Base-by-base conservation (phyloP, 495 filamentous ascomycete species). In the Lepidopterella palustris region DNA sequence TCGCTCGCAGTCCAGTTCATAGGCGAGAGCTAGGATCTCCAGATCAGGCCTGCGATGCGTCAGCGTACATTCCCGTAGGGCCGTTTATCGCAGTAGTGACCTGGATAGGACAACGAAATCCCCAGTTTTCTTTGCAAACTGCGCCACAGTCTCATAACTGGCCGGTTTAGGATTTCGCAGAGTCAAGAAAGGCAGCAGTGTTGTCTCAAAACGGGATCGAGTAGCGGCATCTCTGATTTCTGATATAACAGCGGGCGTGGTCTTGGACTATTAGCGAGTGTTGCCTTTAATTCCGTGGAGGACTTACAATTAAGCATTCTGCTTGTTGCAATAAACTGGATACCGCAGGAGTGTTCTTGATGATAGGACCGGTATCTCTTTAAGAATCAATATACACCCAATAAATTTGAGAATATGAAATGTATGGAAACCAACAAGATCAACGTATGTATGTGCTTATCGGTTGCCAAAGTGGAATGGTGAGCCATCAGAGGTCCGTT, bases 211-310 rank as follows among this genome's bases (percentile, higher is more conserved):
- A 25, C 95, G 82, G 15, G 83, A 72, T 60, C 92, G 80, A 15
- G 93, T 87, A 40, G 85, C 84, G n/a, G 84, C 80, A 74, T 99
- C 93, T 64, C 81, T 84, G 67, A 97, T 95, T 75, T 99, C 93
- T 27, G 80, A 80, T 23, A 99, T 77, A 24, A 99, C 87, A 4
- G 89, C 84, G 2, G 92, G 90, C 3, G 93, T 87, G 10, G 90
- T 97, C n/a, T n/a, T n/a, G n/a, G n/a, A n/a, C 68, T 91, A 82
- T 25, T 42, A 2, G 13, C 20, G 39, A 42, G 13, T 20, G 20
- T 11, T 9, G 1, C 39, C 13, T 2, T 2, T 42, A 3, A 11
- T 15, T 3, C 6, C 39, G 39, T 39, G 15, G 32, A 15, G 39
- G 13, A 20, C 6, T 15, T 42, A 42, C 39, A 25, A 25, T 13